phyloP scores from a whole-genome alignment of 805 yeast genomes.

The Saccharomyces jurei region DNA sequence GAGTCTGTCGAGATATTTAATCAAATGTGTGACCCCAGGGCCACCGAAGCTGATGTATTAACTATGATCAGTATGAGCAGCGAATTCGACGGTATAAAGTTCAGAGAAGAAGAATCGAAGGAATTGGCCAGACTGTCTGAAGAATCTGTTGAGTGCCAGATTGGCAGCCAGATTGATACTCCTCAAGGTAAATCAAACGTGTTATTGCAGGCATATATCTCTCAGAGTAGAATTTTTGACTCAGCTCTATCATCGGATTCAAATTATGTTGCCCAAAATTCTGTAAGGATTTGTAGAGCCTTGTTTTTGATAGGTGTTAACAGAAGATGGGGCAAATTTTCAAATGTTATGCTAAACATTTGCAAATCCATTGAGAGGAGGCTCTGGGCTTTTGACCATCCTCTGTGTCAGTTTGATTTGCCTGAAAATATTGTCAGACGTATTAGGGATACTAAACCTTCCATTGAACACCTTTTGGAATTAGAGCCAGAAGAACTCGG shows the following conservation, averaged over 20 bases:
- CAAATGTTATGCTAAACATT: conserved; percentile 64
- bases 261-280: conserved; percentile 90
- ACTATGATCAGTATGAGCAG: conserved; percentile 86
- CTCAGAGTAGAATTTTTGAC: conserved; percentile 63
- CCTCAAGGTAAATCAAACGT: conserved; percentile 83
- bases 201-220: conserved; percentile 79
- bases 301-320: conserved; percentile 78
- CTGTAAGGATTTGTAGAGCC: conserved; percentile 89
- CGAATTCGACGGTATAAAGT: conserved; percentile 85
- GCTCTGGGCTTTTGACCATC: conserved; percentile 87
- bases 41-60: conserved; percentile 86
- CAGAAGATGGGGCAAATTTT: conserved; percentile 82
- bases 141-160: conserved; percentile 63
- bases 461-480: conserved; percentile 66
- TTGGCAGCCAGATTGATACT: conserved; percentile 67
- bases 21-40: conserved; percentile 70
- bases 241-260: conserved; percentile 80
- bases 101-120: conserved; percentile 75
- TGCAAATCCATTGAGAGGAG: conserved; percentile 82
- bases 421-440: conserved; percentile 58
- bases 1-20: conserved; percentile 86
- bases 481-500: conserved; percentile 74
- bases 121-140: conserved; percentile 63
- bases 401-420: conserved; percentile 77
- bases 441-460: conserved; percentile 54